Evolutionary conservation across 2,329 filamentous ascomycete genomes (phyloP), one percentile per base, ranked within the genome.

Genomic region (Penicillium sp.): DNA sequence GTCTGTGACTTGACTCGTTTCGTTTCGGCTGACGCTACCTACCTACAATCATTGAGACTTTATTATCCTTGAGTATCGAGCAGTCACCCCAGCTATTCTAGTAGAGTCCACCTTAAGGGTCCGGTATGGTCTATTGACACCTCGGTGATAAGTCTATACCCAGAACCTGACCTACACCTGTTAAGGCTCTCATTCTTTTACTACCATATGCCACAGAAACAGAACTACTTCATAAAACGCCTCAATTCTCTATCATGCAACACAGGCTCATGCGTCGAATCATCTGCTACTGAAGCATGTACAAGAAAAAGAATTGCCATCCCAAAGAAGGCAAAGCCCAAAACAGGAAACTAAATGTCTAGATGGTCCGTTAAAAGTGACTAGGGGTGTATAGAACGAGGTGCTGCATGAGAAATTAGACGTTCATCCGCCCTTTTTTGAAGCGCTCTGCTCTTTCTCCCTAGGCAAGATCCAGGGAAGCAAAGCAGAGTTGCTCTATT

Each of bases 251-350:
- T 48, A 47, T 46, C 44, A 49, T 49, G 51, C 45, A 42, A 42
- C 32, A 49, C 34, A 42, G 49, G 40, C 49, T 40, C 32, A 46
- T 45, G 41, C 43, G 39, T 29, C 40, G 26, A 47, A 32, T 47
- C 40, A 46, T 46, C 52, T 54, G 45, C 44, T 47, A 45, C 43
- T 34, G 38, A 58, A 57, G 40, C 54, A 58, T 56, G 44, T 58
- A 57, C 54, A 61, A 57, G 52, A 53, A 54, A 46, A 9, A 47
- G 44, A 50, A 50, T 44, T 13, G 36, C 24, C 34, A 31, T 10
- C 36, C 50, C 28, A 47, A 44, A 16, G 16, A 39, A 43, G 16
- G 11, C 32, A 47, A 34, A 40, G 11, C 23, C 42, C 40, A 14
- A 14, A 40, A 29, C 23, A 28, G 11, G 22, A 37, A 34, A 41